phyloP scores from a whole-genome alignment of 306 rosid genomes.

The Dicorynia guianensis region DNA sequence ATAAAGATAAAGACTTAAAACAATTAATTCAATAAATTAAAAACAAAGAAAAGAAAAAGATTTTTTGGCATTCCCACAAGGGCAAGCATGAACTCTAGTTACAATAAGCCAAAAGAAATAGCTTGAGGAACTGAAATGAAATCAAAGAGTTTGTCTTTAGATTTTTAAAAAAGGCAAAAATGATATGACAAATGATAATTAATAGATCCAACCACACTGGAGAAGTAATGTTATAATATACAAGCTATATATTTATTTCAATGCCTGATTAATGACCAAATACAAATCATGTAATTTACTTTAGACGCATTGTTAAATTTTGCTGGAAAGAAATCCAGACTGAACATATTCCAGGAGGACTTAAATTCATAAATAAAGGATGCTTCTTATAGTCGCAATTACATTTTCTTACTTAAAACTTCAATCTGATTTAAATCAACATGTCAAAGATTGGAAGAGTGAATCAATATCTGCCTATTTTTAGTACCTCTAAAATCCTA shows the following conservation, averaged over 20 bases:
- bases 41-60: no score
- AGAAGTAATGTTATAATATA: not conserved
- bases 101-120: not conserved
- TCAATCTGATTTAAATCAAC: not conserved
- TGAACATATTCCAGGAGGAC: not conserved
- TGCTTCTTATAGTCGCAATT: not conserved
- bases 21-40: not conserved
- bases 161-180: not conserved
- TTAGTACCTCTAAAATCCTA: conserved; percentile 21
- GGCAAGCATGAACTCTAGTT: not conserved
- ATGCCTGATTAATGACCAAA: conserved; percentile 8
- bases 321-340: not conserved
- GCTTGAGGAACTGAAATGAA: conserved; percentile 5
- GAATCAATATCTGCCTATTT: not conserved
- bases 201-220: not conserved
- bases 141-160: not conserved
- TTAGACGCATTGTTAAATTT: not conserved
- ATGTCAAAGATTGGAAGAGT: not conserved
- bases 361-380: not conserved
- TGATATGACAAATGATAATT: not conserved
- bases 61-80: no score
- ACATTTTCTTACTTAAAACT: not conserved
- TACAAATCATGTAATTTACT: not conserved
- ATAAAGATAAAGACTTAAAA: not conserved
- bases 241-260: not conserved